These are phyloP conservation scores for Fraxinus angustifolia DNA, from an alignment of 305 asterid genomes.

Conservation along the genomic window DNA sequence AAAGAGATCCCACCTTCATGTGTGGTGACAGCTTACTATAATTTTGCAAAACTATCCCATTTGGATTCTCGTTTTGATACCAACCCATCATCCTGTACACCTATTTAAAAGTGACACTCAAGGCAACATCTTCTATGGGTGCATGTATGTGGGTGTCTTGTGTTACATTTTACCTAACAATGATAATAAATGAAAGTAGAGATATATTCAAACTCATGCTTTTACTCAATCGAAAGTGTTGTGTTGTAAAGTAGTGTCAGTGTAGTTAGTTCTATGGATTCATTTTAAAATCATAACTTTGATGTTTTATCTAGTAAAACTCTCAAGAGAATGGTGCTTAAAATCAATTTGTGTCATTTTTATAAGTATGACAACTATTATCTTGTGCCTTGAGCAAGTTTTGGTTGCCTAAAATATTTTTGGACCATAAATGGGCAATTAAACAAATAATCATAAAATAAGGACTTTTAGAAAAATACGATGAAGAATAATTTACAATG, in stretches of 20 bases:
- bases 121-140: slow-evolving; percentile 1
- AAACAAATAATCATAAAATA: background rate
- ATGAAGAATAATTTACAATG: background rate
- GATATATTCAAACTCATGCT: background rate
- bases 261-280: background rate
- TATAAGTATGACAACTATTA: background rate
- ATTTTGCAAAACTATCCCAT: background rate
- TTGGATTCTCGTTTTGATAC: slow-evolving; percentile 21
- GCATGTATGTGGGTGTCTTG: background rate
- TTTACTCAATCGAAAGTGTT: background rate
- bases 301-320: background rate
- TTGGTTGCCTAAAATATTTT: background rate
- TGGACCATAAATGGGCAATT: background rate
- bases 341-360: background rate
- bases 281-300: background rate
- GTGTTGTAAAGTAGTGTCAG: background rate
- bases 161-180: background rate
- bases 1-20: slow-evolving; percentile 20
- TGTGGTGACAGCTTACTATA: slow-evolving; percentile 19
- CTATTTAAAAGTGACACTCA: slow-evolving; percentile 28
- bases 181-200: background rate
- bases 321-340: background rate
- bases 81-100: slow-evolving; percentile 27
- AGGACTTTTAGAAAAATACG: background rate
- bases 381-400: background rate